Percentiles rank a stretch among this genome's conserved stretches.
phyloP scores from a whole-genome alignment of 192 early-diverging fungal genomes.

The Backusella australiensis region DNA sequence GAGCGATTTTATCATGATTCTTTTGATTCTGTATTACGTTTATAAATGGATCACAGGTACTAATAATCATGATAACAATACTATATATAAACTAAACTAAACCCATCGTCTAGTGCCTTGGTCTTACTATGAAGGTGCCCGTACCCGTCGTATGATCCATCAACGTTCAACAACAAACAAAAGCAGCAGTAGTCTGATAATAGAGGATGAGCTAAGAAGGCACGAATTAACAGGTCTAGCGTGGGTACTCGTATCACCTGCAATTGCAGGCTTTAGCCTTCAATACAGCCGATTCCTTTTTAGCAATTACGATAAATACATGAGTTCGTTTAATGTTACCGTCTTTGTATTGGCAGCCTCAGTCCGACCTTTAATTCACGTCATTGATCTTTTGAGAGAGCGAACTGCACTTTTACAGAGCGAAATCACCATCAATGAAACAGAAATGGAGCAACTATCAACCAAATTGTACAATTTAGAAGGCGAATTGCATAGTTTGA shows the following conservation, averaged over 20 bases:
- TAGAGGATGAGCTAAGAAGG: conserved; percentile 42
- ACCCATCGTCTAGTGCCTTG: conserved; percentile 44
- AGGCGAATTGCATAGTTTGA: conserved; percentile 46
- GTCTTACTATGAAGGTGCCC: conserved; percentile 58
- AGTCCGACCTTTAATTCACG: conserved; percentile 51
- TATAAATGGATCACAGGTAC: conserved; percentile 64
- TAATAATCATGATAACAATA: not conserved
- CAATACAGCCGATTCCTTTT: conserved; percentile 53
- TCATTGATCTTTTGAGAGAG: conserved; percentile 46
- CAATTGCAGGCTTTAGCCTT: conserved; percentile 53
- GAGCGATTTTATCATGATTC: conserved; percentile 56
- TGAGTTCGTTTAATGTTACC: conserved; percentile 54
- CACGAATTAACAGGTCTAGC: conserved; percentile 52
- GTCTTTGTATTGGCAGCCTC: conserved; percentile 58
- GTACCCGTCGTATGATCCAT: conserved; percentile 41
- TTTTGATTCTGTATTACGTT: conserved; percentile 56
- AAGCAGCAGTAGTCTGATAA: conserved; percentile 13
- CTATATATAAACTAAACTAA: not conserved
- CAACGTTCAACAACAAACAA: not conserved
- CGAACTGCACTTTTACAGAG: conserved; percentile 52
- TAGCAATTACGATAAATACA: conserved; percentile 54
- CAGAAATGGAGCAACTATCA: conserved; percentile 48
- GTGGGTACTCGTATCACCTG: conserved; percentile 50
- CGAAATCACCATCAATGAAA: conserved; percentile 47
- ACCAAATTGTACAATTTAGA: conserved; percentile 46